These are phyloP conservation scores for Aspergillus carbonarius DNA, from an alignment of 2,329 filamentous ascomycete species.

Conservation along the genomic window DNA sequence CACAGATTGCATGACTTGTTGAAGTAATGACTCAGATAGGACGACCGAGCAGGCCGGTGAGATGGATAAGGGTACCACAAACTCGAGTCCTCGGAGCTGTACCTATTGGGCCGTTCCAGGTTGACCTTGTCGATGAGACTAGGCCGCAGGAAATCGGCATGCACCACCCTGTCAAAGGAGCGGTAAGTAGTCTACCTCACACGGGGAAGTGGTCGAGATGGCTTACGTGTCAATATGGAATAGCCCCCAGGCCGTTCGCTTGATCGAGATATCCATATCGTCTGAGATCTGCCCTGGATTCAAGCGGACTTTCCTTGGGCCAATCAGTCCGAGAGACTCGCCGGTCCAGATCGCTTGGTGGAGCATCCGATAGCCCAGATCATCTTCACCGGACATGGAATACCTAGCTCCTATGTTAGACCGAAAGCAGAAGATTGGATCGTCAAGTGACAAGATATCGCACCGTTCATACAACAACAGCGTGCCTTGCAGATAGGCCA, in stretches of 20 bases:
- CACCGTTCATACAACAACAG: conserved; percentile 38
- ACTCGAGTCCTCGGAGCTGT: conserved; percentile 18
- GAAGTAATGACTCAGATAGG: conserved; percentile 33
- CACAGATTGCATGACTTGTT: conserved; percentile 36
- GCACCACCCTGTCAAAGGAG: conserved; percentile 29
- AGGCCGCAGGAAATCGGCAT: conserved; percentile 37
- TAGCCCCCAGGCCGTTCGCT: conserved; percentile 37
- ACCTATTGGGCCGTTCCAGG: conserved; percentile 21
- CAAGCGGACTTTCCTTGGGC: conserved; percentile 22
- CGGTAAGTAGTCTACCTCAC: background rate
- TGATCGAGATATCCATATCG: conserved; percentile 34
- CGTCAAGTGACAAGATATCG: background rate
- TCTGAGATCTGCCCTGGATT: conserved; percentile 22
- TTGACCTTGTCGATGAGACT: conserved; percentile 38
- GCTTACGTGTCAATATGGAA: conserved; percentile 42
- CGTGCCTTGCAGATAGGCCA: conserved; percentile 36
- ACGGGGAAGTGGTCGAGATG: background rate
- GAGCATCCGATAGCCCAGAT: conserved; percentile 39
- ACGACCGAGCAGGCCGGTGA: conserved; percentile 27
- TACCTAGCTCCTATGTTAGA: conserved; percentile 25
- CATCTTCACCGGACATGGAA: conserved; percentile 36
- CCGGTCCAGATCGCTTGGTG: conserved; percentile 38
- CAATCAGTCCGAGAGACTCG: conserved; percentile 33
- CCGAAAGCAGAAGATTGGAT: background rate
- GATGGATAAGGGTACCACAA: conserved; percentile 36